phyloP scores from a whole-genome alignment of 345 rosid species.

The Salix udensis region DNA sequence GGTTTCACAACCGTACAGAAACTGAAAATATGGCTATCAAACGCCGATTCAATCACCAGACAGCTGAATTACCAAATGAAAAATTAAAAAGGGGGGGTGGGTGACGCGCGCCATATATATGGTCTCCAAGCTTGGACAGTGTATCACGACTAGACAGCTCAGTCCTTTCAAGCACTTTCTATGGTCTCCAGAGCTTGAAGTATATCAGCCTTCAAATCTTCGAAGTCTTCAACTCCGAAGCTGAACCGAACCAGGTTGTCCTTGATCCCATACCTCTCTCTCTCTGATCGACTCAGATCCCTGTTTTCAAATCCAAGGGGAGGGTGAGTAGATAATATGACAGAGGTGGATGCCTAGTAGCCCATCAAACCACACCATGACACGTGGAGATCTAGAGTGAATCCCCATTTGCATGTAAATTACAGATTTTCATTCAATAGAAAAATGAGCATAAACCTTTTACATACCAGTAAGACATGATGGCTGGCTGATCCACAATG shows the following conservation, averaged over 20 bases:
- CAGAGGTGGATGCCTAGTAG: too few relatives aligned
- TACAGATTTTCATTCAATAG: too few relatives aligned
- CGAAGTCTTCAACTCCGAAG: constrained; percentile 89
- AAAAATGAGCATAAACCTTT: too few relatives aligned
- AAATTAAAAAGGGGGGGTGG: not conserved
- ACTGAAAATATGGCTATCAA: constrained; percentile 12
- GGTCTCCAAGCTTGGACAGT: constrained; percentile 36
- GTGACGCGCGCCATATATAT: constrained; percentile 21
- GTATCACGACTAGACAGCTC: not conserved
- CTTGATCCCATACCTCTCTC: constrained; percentile 71
- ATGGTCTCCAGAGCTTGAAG: constrained; percentile 80
- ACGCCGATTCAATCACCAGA: constrained; percentile 18
- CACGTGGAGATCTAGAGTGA: too few relatives aligned
- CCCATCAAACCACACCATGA: too few relatives aligned
- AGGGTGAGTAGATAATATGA: not conserved
- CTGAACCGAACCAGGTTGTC: constrained; percentile 94
- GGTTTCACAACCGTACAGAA: too few relatives aligned
- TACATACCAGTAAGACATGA: constrained; percentile 93
- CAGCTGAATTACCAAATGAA: not conserved
- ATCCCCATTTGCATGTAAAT: too few relatives aligned
- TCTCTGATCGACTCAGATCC: constrained; percentile 78
- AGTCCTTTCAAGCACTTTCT: constrained; percentile 19
- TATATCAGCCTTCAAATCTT: constrained; percentile 82
- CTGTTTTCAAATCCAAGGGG: constrained; percentile 30
- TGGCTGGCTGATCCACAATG: constrained; percentile 97